These are phyloP conservation scores for Phytopythium helicoides DNA, from an alignment of 352 stramenopile genomes.

Conservation along the genomic window DNA sequence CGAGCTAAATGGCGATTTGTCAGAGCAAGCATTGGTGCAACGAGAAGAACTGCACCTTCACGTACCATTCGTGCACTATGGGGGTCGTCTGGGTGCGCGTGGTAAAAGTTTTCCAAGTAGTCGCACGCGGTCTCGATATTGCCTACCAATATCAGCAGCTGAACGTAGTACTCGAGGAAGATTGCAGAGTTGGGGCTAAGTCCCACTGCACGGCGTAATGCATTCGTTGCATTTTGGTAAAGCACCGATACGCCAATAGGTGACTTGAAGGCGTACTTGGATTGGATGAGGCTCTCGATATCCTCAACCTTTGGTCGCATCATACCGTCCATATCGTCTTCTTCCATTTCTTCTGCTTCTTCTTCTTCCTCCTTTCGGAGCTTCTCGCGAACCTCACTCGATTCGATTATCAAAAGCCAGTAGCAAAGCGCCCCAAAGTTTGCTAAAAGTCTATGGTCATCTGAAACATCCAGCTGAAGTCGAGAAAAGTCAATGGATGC, in stretches of 20 bases:
- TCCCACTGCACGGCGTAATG: conserved; percentile 58
- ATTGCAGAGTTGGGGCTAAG: conserved; percentile 50
- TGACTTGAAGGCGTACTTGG: conserved; percentile 60
- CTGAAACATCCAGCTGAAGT: conserved; percentile 39
- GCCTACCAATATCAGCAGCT: conserved; percentile 60
- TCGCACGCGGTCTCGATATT: conserved; percentile 63
- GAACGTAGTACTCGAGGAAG: conserved; percentile 73
- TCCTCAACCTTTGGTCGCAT: conserved; percentile 10
- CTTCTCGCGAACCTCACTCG: conserved; percentile 52
- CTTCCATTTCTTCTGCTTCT: conserved; percentile 22
- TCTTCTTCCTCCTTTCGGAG: conserved; percentile 31
- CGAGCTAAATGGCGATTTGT: conserved; percentile 22
- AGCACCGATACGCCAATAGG: conserved; percentile 67
- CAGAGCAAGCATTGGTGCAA: conserved; percentile 5
- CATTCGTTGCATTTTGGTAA: conserved; percentile 60
- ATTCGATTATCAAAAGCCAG: conserved; percentile 82
- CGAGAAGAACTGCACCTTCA: not conserved
- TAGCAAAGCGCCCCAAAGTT: conserved; percentile 83
- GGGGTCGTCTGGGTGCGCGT: conserved; percentile 48
- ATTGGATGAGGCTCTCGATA: conserved; percentile 48
- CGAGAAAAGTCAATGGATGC: conserved; percentile 1
- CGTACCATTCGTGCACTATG: conserved; percentile 73
- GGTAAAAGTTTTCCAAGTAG: conserved; percentile 72
- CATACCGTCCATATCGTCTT: conserved; percentile 7
- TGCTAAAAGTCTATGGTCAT: conserved; percentile 57